Conservation (phyloP, 2,329 filamentous ascomycete genomes). For the Penicillium brevicompactum region DNA sequence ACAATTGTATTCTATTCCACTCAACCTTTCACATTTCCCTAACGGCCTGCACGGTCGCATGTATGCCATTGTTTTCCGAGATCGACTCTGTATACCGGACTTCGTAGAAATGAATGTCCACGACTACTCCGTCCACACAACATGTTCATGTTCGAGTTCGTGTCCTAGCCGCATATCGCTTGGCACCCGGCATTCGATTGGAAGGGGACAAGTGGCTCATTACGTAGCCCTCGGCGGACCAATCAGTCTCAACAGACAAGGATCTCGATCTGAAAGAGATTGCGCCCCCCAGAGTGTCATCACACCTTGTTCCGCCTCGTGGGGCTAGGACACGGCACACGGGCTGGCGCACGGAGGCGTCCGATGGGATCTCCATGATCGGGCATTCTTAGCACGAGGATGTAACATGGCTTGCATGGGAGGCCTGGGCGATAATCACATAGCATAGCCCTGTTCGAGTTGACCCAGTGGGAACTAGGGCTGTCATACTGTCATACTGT, state of each 20-base stretch:
- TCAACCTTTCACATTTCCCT: not conserved
- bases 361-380: conserved; percentile 16
- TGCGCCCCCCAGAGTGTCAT: conserved; percentile 13
- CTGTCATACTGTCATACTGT: not conserved
- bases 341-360: conserved; percentile 11
- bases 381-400: conserved; percentile 4
- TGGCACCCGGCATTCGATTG: not conserved
- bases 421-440: not conserved
- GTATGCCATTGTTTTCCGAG: not conserved
- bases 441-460: not conserved
- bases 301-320: conserved; percentile 15
- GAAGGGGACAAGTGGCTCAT: not conserved
- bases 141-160: too few species aligned
- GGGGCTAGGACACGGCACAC: conserved; percentile 22
- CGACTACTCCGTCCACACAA: not conserved
- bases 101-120: too few species aligned
- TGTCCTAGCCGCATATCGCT: not conserved
- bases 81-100: not conserved
- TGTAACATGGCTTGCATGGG: conserved; percentile 8
- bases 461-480: too few species aligned
- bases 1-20: not conserved
- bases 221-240: not conserved
- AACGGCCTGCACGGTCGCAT: not conserved
- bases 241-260: not conserved
- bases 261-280: conserved; percentile 10